Evolutionary conservation across 177 flowering plant genomes (phyloP).

Genomic region (Tripterygium wilfordii): DNA sequence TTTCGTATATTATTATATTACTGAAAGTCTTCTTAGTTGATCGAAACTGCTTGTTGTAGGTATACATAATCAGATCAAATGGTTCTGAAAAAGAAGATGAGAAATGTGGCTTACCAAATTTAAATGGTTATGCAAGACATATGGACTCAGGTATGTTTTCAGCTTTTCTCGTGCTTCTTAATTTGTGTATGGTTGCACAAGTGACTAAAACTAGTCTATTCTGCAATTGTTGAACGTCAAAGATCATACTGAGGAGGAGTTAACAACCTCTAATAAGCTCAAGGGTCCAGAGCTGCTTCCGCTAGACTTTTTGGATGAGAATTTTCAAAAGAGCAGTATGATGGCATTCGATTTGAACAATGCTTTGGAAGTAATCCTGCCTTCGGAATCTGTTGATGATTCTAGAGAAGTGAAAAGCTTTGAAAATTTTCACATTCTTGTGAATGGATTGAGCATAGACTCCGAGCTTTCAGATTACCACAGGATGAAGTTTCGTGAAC

Average conservation of each 20-base stretch:
- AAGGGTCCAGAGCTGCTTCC: not conserved
- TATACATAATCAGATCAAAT: slow-evolving; percentile 30
- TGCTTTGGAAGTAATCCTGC: slow-evolving; percentile 25
- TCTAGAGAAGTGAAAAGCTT: slow-evolving; percentile 31
- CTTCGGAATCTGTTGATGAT: slow-evolving; percentile 24
- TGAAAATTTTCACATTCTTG: slow-evolving; percentile 29
- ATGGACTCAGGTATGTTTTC: slow-evolving; percentile 9
- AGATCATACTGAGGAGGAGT: no score
- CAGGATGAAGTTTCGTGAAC: slow-evolving; percentile 37
- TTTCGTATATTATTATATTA: not conserved
- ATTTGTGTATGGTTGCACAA: no score
- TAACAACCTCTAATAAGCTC: no score
- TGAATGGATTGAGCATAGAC: slow-evolving; percentile 36
- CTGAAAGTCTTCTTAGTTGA: not conserved
- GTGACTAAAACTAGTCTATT: not conserved
- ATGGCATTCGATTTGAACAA: slow-evolving; percentile 20
- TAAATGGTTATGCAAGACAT: slow-evolving; percentile 10
- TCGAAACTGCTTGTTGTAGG: slow-evolving; percentile 12
- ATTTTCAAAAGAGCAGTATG: no score
- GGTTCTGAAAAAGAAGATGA: slow-evolving; percentile 24
- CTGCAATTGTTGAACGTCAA: not conserved
- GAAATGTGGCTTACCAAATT: slow-evolving; percentile 21
- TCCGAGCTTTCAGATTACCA: slow-evolving; percentile 27
- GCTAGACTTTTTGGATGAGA: slow-evolving; percentile 11
- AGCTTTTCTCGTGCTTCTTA: not conserved